phyloP scores from a whole-genome alignment of 2,329 filamentous ascomycete species.

The Microcyclospora tardicrescens region DNA sequence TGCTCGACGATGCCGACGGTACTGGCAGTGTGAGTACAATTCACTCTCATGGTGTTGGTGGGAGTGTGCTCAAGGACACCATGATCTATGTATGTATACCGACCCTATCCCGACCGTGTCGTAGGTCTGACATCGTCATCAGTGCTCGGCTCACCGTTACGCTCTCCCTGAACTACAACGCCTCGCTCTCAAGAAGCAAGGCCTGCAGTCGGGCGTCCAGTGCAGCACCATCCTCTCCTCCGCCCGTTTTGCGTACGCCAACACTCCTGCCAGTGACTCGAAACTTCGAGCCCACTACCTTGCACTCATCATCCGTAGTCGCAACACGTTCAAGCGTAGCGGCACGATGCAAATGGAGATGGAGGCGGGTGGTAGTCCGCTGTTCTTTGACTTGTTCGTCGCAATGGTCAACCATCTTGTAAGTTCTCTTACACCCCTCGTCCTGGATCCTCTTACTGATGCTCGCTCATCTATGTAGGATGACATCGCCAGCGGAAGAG shows the following conservation, averaged over 20 bases:
- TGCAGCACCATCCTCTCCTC: slow-evolving; percentile 75
- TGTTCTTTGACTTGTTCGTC: slow-evolving; percentile 91
- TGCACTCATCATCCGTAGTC: slow-evolving; percentile 77
- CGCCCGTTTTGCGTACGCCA: slow-evolving; percentile 77
- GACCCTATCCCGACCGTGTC: background rate
- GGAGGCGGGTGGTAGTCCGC: slow-evolving; percentile 62
- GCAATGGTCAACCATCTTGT: slow-evolving; percentile 83
- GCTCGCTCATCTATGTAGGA: slow-evolving; percentile 7
- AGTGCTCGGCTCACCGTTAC: slow-evolving; percentile 72
- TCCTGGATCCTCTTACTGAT: background rate
- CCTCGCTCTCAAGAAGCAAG: slow-evolving; percentile 75
- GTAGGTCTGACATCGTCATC: slow-evolving; percentile 2
- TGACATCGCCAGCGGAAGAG: slow-evolving; percentile 13
- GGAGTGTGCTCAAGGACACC: slow-evolving; percentile 71
- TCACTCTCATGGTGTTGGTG: slow-evolving; percentile 51
- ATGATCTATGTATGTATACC: slow-evolving; percentile 54
- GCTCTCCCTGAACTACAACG: slow-evolving; percentile 74
- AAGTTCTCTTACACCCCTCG: slow-evolving; percentile 27
- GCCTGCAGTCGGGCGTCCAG: slow-evolving; percentile 70
- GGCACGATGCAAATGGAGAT: slow-evolving; percentile 95
- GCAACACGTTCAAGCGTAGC: slow-evolving; percentile 81
- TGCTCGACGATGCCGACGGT: slow-evolving; percentile 52
- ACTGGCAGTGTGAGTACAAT: slow-evolving; percentile 52
- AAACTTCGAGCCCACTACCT: slow-evolving; percentile 84
- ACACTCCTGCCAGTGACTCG: slow-evolving; percentile 84